Conservation (phyloP, 305 asterid genomes). For the Salvia sclarea region DNA sequence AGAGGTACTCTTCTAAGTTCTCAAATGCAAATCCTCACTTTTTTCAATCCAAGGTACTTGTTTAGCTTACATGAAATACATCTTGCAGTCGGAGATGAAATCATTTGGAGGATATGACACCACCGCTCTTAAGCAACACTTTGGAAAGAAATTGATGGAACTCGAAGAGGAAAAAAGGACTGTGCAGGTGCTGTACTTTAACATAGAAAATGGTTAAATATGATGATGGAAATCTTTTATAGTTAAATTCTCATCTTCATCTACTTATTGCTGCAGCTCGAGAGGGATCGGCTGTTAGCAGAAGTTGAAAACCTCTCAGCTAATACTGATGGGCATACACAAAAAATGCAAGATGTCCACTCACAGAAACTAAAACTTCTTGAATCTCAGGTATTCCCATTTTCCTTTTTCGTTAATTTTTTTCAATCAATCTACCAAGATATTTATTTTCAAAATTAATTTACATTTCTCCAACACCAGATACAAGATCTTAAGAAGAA, state of each 20-base stretch:
- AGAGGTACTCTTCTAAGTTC: constrained; percentile 58
- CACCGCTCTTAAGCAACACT: constrained; percentile 90
- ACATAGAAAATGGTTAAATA: constrained; percentile 7
- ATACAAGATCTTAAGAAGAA: constrained; percentile 98
- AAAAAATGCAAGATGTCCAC: constrained; percentile 83
- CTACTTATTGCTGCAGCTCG: constrained; percentile 51
- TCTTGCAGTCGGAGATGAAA: constrained; percentile 93
- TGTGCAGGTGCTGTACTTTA: constrained; percentile 66
- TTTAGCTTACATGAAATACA: constrained; percentile 22
- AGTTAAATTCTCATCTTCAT: constrained; percentile 18
- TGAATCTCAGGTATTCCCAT: constrained; percentile 80
- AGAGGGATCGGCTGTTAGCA: constrained; percentile 79
- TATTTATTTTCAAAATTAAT: constrained; percentile 9
- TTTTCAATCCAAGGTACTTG: no score
- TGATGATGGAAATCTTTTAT: neutral
- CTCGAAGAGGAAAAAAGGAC: constrained; percentile 95
- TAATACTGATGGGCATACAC: constrained; percentile 88
- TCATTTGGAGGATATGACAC: constrained; percentile 83
- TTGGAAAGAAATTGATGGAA: constrained; percentile 88
- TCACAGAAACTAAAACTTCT: constrained; percentile 81
- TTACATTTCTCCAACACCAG: constrained; percentile 41
- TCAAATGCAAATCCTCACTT: constrained; percentile 16
- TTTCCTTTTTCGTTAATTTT: neutral
- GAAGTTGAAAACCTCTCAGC: constrained; percentile 97
- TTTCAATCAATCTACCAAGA: constrained; percentile 15